These are phyloP conservation scores for Chlorella sp. DNA, from an alignment of 139 green algal genomes.

Conservation along the genomic window DNA sequence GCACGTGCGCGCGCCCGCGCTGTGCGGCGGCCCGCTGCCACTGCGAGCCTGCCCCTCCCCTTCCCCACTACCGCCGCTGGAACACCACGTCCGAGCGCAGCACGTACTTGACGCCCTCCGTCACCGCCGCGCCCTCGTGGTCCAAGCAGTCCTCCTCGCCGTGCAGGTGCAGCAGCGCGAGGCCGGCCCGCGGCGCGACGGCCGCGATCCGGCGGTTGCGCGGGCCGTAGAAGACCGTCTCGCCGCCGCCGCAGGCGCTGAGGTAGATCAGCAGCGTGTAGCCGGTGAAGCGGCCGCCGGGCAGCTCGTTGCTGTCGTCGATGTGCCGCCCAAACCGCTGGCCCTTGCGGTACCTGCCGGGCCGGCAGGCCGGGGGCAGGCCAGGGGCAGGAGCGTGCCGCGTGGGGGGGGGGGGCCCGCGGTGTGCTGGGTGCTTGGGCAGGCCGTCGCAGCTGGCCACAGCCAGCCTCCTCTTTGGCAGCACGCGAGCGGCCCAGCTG, in stretches of 20 bases:
- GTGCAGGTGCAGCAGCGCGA: constrained; percentile 71
- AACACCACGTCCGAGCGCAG: constrained; percentile 75
- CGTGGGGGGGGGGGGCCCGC: too few relatives aligned
- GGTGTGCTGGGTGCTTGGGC: too few relatives aligned
- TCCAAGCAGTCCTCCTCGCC: constrained; percentile 70
- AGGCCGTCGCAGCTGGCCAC: too few relatives aligned
- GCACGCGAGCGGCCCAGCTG: too few relatives aligned
- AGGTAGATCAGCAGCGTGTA: constrained; percentile 80
- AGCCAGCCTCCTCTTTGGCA: too few relatives aligned
- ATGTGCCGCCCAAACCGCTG: constrained; percentile 70
- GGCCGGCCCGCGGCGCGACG: constrained; percentile 50
- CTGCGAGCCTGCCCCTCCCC: too few relatives aligned
- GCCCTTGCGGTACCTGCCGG: neutral
- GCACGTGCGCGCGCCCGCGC: too few relatives aligned
- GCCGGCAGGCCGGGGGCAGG: too few relatives aligned
- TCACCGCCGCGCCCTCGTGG: constrained; percentile 63
- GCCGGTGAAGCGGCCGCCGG: constrained; percentile 21
- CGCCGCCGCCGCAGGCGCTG: constrained; percentile 32
- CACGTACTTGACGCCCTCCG: constrained; percentile 67
- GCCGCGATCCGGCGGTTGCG: constrained; percentile 30
- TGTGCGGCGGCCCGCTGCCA: too few relatives aligned
- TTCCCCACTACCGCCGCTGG: constrained; percentile 17
- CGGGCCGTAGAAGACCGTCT: constrained; percentile 58
- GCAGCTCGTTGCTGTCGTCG: constrained; percentile 54
- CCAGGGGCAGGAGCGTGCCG: too few relatives aligned